Base-by-base conservation (phyloP, 1,139 yeast species). In the Schizosaccharomyces versatilis region DNA sequence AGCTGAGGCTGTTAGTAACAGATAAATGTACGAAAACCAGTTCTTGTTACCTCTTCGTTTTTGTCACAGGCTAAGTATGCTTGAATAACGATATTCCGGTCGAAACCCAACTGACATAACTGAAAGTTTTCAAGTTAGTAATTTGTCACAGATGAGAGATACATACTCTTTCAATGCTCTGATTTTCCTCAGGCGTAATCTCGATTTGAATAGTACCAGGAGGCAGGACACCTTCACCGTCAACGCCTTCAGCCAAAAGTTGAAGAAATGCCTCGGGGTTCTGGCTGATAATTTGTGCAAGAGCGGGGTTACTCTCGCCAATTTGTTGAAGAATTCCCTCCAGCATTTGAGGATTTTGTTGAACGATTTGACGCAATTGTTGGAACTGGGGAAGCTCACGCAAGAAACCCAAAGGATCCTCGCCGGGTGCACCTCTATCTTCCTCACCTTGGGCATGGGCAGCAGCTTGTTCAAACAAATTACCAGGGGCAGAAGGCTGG, bases 51-150 rank as follows among this genome's bases (percentile, higher is more conserved):
- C 71, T 90, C 96, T 70, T 90, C 98, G 69, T 90, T 86, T 72
- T 88, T 90, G 65, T 93, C 98, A 68, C 98, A 90, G 52, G 97
- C 98, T 75, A 93, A 81, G 70, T 85, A 93, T 41, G 94, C 95
- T 71, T 88, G 96, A 59, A 88, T 78, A 54, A 84, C 98, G 59
- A 83, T 71, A 63, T 80, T 76, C 62, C 95, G 77, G 61, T 84
- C 95, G 65, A 90, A 90, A 0, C 99, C 99, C 61, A 90, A 75
- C 66, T 83, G 97, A 66, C 94, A 81, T 61, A 90, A 73, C 57
- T 58, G 38, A 40, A n/a, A 8, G 12, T 17, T 14, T 36, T 40
- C 10, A n/a, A 7, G 12, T 14, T n/a, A 32, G 32, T 36, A 15
- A 36, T 8, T 24, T 14, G 10, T 15, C 10, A 32, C 19, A 41